Base-by-base conservation (phyloP, 768 basidiomycete species). In the Hygrocybe punicea region DNA sequence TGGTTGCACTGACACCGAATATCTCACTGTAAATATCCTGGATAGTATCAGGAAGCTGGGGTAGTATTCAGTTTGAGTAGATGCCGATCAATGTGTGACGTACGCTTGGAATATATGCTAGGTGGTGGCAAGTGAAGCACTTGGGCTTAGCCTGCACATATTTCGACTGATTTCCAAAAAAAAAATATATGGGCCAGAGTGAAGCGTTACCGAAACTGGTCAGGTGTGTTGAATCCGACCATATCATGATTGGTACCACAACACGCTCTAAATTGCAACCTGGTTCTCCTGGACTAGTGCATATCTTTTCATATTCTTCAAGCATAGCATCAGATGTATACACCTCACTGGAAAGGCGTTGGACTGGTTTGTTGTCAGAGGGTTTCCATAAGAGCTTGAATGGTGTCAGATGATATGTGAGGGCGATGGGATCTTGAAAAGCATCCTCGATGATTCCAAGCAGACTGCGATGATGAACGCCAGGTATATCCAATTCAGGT, bases 161-260 rank as follows among this genome's bases (percentile, higher is more conserved):
- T 55, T 77, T 78, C 0, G 73, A 75, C n/a, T 67, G 57, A 49
- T 69, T 69, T 1, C 73, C 73, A 54, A 74, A 68, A 23, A 55
- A 67, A 2, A 71, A 35, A 48, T 76, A 77, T 1, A 72, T 24
- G 0, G 75, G 76, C 76, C 71, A 76, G 1, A 67, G 57, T 9
- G 60, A 59, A 2, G 69, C 61, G n/a, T 39, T 64, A 3, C 70
- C 70, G 46, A 72, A 71, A 7, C 45, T 58, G 2, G 71, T 54
- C 8, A 71, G 64, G 40, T 69, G 67, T 0, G 68, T 72, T 3
- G 63, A 58, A 49, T 73, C 71, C 4, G 69, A 72, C 48, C 63
- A 69, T 5, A 69, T 50, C 70, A 69, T 70, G 1, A 69, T 9
- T 0, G 58, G 54, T 3, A 58, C 48, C 45, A 69, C 50, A 13